phyloP scores from a whole-genome alignment of 169 alveolate genomes.

The Fabrea salina region DNA sequence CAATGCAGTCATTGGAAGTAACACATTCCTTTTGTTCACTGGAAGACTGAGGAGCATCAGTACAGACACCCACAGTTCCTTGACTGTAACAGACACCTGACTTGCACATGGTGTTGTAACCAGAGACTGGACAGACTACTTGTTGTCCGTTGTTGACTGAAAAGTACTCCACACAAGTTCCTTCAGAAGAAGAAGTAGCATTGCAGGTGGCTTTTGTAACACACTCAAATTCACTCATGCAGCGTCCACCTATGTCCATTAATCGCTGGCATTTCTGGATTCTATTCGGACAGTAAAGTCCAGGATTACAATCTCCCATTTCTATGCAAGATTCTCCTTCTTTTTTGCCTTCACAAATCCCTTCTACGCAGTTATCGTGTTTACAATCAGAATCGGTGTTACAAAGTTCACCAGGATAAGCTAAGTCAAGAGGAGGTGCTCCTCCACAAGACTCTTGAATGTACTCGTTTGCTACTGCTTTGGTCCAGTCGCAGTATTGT shows the following conservation, averaged over 20 bases:
- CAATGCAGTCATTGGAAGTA: not conserved
- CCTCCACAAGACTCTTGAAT: not conserved
- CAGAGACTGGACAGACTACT: not conserved
- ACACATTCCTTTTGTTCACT: not conserved
- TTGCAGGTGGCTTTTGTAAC: not conserved
- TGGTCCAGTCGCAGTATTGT: conserved; percentile 7
- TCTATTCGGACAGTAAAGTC: conserved; percentile 13
- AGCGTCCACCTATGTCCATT: not conserved
- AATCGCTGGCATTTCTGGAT: conserved; percentile 14
- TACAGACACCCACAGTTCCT: not conserved
- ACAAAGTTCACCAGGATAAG: conserved; percentile 17
- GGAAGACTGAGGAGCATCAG: conserved; percentile 9
- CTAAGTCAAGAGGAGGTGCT: not conserved
- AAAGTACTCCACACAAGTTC: not conserved
- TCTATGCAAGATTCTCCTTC: not conserved
- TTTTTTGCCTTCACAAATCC: not conserved
- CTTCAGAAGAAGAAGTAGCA: not conserved
- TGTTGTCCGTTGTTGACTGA: not conserved
- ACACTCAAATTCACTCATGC: conserved; percentile 17
- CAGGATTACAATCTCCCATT: not conserved
- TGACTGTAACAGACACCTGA: conserved; percentile 1
- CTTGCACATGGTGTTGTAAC: not conserved
- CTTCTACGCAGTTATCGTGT: not conserved
- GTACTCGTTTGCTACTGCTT: conserved; percentile 20
- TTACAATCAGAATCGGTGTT: not conserved